Evolutionary conservation across 1,284 basidiomycete species (phyloP), one percentile per base, ranked within the genome.

Genomic region (Melampsora americana): DNA sequence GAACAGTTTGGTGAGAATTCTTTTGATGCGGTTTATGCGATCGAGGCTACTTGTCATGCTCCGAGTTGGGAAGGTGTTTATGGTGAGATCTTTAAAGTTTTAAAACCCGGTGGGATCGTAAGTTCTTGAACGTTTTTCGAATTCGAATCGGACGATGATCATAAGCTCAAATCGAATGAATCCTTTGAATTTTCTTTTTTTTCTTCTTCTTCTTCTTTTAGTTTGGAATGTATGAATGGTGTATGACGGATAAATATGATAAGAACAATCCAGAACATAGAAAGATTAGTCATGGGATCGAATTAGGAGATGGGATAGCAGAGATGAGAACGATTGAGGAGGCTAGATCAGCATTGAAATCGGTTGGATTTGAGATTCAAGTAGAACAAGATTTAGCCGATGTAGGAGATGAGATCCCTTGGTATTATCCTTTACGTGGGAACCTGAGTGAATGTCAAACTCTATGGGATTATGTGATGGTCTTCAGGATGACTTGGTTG

Each of bases 201-300:
- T 32, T 48, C 26, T 50, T 32, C 14, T 35, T n/a, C 12, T 11
- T n/a, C 35, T 5, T 5, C 35, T 69, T 62, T 53, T 78, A 93
- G 91, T 97, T 97, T 83, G 95, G 94, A 82, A 90, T 97, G 61
- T 98, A 98, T 85, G 95, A 98, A 83, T 99, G 95, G 95, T 91
- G 90, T 85, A 97, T 99, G 95, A 98, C 95, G 65, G 95, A 98
- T 83, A 84, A 84, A 12, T 99, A 93, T 91, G 92, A 99, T 83
- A 87, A 92, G 1, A 89, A 89, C 16, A 91, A 88, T 83, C 91
- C 94, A 20, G 84, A 88, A 78, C 95, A 99, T 88, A 95, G 95
- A 85, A 88, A 88, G 77, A 89, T 99, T 78, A 92, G 93, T 23
- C 94, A 97, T 85, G 89, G 83, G 11, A 83, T 84, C 77, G 83